phyloP scores from a whole-genome alignment of 2,329 filamentous ascomycete genomes.

The Didymella glomerata region DNA sequence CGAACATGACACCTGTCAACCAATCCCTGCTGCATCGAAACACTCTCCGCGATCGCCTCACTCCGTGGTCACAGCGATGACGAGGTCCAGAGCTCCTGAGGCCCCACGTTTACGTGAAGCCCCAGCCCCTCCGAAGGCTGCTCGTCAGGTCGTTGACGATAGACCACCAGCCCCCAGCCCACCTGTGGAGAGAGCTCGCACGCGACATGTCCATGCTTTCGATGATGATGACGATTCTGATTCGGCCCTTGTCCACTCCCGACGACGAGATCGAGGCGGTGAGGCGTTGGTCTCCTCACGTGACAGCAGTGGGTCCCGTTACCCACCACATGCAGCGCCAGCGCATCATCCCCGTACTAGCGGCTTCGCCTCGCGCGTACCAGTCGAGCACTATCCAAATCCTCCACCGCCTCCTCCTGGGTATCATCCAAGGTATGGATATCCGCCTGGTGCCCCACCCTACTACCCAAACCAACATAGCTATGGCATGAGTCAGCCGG shows the following conservation, averaged over 20 bases:
- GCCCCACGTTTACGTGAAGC: constrained; percentile 34
- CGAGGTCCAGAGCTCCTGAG: constrained; percentile 31
- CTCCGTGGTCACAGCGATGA: constrained; percentile 32
- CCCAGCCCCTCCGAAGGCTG: constrained; percentile 38
- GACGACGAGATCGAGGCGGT: constrained; percentile 41
- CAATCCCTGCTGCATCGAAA: constrained; percentile 29
- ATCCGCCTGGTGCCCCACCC: constrained; percentile 46
- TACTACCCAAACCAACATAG: constrained; percentile 47
- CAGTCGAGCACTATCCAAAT: constrained; percentile 53
- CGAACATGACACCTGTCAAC: constrained; percentile 27
- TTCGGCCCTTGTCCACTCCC: constrained; percentile 41
- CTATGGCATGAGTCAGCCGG: constrained; percentile 47
- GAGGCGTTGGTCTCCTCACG: constrained; percentile 31
- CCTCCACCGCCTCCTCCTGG: constrained; percentile 76
- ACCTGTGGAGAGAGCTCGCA: constrained; percentile 41
- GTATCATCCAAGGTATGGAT: constrained; percentile 49
- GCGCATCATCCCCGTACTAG: constrained; percentile 38
- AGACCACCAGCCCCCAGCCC: constrained; percentile 49
- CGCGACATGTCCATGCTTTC: constrained; percentile 43
- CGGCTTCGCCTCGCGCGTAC: constrained; percentile 48
- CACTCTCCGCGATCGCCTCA: constrained; percentile 30
- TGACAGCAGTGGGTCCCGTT: constrained; percentile 26
- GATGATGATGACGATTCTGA: constrained; percentile 48
- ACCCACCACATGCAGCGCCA: constrained; percentile 39
- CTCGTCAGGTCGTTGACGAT: constrained; percentile 39